Evolutionary conservation across 1,139 yeast species (phyloP), one percentile per base, ranked within the genome.

Genomic region (Petasospora rhodanensis): DNA sequence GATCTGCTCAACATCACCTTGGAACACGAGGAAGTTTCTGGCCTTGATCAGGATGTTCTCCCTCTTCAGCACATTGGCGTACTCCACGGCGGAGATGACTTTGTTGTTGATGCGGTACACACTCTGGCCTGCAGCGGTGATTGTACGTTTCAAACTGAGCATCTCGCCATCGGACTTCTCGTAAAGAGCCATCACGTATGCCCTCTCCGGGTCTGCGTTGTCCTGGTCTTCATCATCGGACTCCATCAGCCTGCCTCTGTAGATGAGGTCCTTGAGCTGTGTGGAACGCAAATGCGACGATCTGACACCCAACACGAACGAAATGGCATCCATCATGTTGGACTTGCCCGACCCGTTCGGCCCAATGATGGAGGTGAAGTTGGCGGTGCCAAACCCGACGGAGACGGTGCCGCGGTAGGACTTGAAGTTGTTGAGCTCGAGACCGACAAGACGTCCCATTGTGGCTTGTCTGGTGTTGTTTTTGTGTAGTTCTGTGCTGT

Each of bases 291-390:
- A 64, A 40, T 84, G 91, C 20, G 70, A 64, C 13, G 93, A 76
- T 48, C 82, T 68, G 32, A 91, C 78, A 14, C 99, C 99, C 22
- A 93, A 68, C 11, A 91, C 98, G 55, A 91, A 91, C 3, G 96
- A 86, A 13, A 89, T 87, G 28, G 97, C 97, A 57, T 89, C 97
- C 97, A 89, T 89, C 89, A 89, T 81, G 53, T 91, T 91, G 29
- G 95, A 84, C 62, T 91, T 91, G 11, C 99, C 99, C 1, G 96
- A 83, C 13, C 98, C 98, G 68, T 93, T 93, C 12, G 98, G 97
- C 1, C 99, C 99, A 38, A 93, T 84, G 42, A 91, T 85, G 29
- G 95, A 82, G 2, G 95, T 85, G 62, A 93, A 91, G 43, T 72
- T 71, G 2, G 94, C 75, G 6, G 76, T 67, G 2, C 95, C 97